A percentile compares a stretch with the other conserved stretches of the same genome.
Evolutionary conservation across 768 basidiomycete genomes (phyloP).

Genomic region (Pholiota microspora): DNA sequence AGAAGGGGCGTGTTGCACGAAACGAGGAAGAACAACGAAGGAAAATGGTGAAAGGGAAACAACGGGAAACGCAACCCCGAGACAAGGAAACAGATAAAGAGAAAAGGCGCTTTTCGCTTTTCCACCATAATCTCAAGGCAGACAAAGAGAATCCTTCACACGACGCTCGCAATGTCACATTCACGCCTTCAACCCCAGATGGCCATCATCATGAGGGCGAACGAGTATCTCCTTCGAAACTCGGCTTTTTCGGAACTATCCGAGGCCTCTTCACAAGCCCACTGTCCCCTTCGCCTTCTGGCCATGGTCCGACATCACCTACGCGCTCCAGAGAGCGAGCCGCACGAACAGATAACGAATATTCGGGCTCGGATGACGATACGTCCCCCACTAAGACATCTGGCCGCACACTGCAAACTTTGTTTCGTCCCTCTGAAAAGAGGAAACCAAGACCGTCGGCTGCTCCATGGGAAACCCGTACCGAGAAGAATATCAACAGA

Average conservation of each 20-base stretch:
- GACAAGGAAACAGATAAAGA: slow-evolving; percentile 10
- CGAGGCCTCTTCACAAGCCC: slow-evolving; percentile 3
- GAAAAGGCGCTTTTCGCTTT: slow-evolving; percentile 16
- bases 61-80: not conserved
- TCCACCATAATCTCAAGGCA: slow-evolving; percentile 5
- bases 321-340: not conserved
- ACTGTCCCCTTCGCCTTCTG: not conserved
- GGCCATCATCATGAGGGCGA: not conserved
- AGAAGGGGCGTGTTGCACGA: slow-evolving; percentile 3
- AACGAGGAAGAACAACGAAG: slow-evolving; percentile 3
- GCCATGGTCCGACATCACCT: not conserved
- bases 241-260: slow-evolving; percentile 4
- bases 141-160: not conserved
- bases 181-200: not conserved
- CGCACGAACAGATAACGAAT: not conserved
- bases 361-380: slow-evolving; percentile 10
- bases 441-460: not conserved
- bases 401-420: slow-evolving; percentile 4
- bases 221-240: not conserved
- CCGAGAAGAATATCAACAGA: slow-evolving; percentile 23
- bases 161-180: not conserved
- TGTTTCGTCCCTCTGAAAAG: slow-evolving; percentile 8
- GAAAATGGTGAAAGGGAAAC: slow-evolving; percentile 6
- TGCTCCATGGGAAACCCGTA: slow-evolving; percentile 21
- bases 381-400: not conserved